A percentile compares a stretch with the other conserved stretches of the same genome.
These are phyloP conservation scores for Ogataea hybrid DNA, from an alignment of 1,139 yeast species.

Conservation along the genomic window DNA sequence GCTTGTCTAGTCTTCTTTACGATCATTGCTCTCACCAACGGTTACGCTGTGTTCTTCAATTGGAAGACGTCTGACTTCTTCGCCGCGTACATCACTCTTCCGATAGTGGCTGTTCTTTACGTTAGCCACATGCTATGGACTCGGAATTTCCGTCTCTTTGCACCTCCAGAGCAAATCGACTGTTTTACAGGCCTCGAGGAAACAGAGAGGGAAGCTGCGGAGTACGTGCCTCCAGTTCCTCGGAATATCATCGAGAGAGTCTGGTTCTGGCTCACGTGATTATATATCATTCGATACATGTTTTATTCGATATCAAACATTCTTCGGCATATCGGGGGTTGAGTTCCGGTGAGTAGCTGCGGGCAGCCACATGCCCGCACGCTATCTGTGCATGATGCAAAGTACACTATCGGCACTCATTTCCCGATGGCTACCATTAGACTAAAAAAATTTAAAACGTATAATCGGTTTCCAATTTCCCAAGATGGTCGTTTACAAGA, in stretches of 20 bases:
- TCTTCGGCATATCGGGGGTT: too few relatives aligned
- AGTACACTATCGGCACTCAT: too few relatives aligned
- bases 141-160: slow-evolving; percentile 34
- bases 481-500: too few relatives aligned
- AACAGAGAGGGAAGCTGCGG: slow-evolving; percentile 39
- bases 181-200: slow-evolving; percentile 44
- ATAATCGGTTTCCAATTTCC: too few relatives aligned
- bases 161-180: slow-evolving; percentile 44
- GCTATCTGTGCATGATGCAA: not conserved
- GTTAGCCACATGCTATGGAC: slow-evolving; percentile 36
- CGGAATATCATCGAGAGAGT: slow-evolving; percentile 36
- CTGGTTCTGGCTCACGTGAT: slow-evolving; percentile 40
- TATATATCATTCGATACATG: not conserved
- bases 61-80: slow-evolving; percentile 48
- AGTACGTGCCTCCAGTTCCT: slow-evolving; percentile 36
- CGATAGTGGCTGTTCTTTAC: slow-evolving; percentile 49
- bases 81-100: slow-evolving; percentile 62
- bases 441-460: too few relatives aligned
- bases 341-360: too few relatives aligned
- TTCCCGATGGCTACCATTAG: too few relatives aligned
- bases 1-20: slow-evolving; percentile 41
- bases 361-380: not conserved
- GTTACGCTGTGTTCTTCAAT: slow-evolving; percentile 54
- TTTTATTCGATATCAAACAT: too few relatives aligned
- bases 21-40: slow-evolving; percentile 53